These are phyloP conservation scores for Hymenoscyphus occultus DNA, from an alignment of 2,329 filamentous ascomycete genomes.

Conservation along the genomic window DNA sequence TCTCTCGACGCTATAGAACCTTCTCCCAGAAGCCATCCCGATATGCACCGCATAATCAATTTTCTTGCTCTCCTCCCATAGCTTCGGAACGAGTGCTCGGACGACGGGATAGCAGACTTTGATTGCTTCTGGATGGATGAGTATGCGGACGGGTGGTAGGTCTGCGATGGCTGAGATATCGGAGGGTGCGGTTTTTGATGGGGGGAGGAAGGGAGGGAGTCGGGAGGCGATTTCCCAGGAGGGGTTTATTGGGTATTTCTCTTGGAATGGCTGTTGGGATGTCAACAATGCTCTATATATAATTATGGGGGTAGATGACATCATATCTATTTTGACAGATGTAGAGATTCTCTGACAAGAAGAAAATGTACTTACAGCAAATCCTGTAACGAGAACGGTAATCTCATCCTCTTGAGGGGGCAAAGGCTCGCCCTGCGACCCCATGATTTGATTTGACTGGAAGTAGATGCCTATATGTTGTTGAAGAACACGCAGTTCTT, in stretches of 20 bases:
- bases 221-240: slow-evolving; percentile 73
- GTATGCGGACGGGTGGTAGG: slow-evolving; percentile 53
- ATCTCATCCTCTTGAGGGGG: slow-evolving; percentile 17
- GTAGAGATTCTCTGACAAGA: background rate
- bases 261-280: slow-evolving; percentile 65
- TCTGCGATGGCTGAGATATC: slow-evolving; percentile 34
- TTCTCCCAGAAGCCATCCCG: slow-evolving; percentile 67
- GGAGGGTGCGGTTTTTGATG: slow-evolving; percentile 35
- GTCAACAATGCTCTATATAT: background rate
- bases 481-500: background rate
- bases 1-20: slow-evolving; percentile 69
- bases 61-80: slow-evolving; percentile 43
- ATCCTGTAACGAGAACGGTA: slow-evolving; percentile 53
- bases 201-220: slow-evolving; percentile 63
- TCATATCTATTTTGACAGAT: background rate
- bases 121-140: slow-evolving; percentile 64
- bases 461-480: background rate
- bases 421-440: slow-evolving; percentile 9
- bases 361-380: slow-evolving; percentile 47
- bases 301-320: background rate
- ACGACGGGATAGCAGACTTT: slow-evolving; percentile 70
- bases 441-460: slow-evolving; percentile 9
- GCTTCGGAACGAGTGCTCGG: slow-evolving; percentile 57
- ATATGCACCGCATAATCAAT: slow-evolving; percentile 73
- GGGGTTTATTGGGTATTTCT: slow-evolving; percentile 70